These are phyloP conservation scores for Pestalotiopsis fici DNA, from an alignment of 2,329 filamentous ascomycete species.

Conservation along the genomic window DNA sequence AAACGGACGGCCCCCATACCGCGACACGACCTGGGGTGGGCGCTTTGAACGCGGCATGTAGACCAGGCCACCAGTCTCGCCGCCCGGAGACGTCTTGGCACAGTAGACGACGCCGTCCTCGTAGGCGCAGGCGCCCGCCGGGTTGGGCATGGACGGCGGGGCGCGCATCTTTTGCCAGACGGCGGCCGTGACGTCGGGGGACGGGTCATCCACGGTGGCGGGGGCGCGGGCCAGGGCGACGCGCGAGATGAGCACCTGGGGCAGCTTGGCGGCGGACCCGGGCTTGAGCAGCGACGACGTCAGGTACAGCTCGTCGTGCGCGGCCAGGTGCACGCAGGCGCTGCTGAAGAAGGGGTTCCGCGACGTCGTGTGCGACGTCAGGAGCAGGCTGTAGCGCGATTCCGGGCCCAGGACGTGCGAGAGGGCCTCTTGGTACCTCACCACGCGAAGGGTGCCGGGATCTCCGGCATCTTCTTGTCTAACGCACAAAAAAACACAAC, in stretches of 20 bases:
- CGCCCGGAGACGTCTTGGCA: constrained; percentile 27
- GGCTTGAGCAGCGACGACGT: constrained; percentile 45
- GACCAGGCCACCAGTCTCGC: constrained; percentile 26
- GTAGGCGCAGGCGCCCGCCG: constrained; percentile 42
- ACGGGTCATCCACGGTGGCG: neutral
- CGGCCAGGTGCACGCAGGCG: constrained; percentile 41
- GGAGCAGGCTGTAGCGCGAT: neutral
- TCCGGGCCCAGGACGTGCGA: neutral
- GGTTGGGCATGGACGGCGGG: constrained; percentile 44
- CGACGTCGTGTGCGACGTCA: constrained; percentile 26
- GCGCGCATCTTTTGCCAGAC: constrained; percentile 43
- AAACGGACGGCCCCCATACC: constrained; percentile 45
- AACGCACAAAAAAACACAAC: neutral
- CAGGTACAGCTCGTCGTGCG: constrained; percentile 43
- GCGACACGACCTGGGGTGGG: constrained; percentile 37
- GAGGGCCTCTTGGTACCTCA: neutral
- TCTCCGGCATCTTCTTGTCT: neutral
- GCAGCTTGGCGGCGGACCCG: constrained; percentile 34
- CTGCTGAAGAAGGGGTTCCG: constrained; percentile 47
- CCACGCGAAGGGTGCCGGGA: neutral
- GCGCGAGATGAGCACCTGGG: constrained; percentile 46
- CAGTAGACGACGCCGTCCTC: constrained; percentile 40
- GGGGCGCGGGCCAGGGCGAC: constrained; percentile 22
- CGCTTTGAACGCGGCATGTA: constrained; percentile 33
- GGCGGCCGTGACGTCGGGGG: constrained; percentile 27